These are phyloP conservation scores for Bretziella fagacearum DNA, from an alignment of 2,329 filamentous ascomycete genomes.

Conservation along the genomic window DNA sequence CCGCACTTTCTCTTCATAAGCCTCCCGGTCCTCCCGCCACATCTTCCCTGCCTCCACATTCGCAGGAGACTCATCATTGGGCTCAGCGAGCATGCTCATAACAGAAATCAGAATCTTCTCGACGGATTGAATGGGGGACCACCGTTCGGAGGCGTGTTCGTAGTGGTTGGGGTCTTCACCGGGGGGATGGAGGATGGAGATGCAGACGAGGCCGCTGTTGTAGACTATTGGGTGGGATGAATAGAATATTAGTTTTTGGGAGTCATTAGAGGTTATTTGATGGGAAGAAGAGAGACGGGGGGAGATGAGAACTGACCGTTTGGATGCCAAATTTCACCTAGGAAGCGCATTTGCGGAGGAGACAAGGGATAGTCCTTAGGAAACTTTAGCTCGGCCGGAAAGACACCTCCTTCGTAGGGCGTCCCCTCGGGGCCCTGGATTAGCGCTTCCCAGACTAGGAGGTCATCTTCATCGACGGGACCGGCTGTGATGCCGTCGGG, in stretches of 20 bases:
- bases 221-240: conserved; percentile 45
- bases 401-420: conserved; percentile 89
- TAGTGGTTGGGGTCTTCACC: conserved; percentile 98
- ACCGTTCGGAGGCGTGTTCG: conserved; percentile 86
- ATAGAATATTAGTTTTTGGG: neutral
- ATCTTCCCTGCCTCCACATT: conserved; percentile 94
- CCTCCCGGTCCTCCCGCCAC: conserved; percentile 70
- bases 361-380: conserved; percentile 94
- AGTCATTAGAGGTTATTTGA: neutral
- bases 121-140: conserved; percentile 91
- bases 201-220: conserved; percentile 80
- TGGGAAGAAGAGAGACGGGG: conserved; percentile 2
- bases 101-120: conserved; percentile 95
- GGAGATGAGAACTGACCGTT: conserved; percentile 46
- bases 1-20: conserved; percentile 77
- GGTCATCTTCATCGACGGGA: conserved; percentile 82
- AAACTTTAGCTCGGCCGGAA: conserved; percentile 87
- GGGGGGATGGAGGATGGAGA: conserved; percentile 92
- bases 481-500: conserved; percentile 97
- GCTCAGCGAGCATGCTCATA: conserved; percentile 96
- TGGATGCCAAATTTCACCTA: conserved; percentile 88
- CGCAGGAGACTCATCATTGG: conserved; percentile 90
- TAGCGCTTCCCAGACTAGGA: conserved; percentile 89
- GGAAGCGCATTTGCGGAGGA: conserved; percentile 89
- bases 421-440: conserved; percentile 93